Conservation (phyloP, 2,329 filamentous ascomycete genomes). For the Nannizzia gypsea region DNA sequence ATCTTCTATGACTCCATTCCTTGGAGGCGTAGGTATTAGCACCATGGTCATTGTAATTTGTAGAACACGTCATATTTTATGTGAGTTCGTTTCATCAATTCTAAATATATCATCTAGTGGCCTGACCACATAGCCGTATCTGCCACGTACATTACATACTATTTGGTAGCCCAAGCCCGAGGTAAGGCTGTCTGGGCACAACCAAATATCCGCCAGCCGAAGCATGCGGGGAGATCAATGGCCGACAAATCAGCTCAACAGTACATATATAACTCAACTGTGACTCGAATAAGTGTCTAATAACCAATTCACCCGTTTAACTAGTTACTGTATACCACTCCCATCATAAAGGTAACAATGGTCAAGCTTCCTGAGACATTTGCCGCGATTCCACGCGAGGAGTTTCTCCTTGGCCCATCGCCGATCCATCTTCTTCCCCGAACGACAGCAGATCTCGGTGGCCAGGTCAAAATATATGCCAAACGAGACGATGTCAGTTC, state of each 20-base stretch:
- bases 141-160: background rate
- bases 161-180: background rate
- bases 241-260: no score
- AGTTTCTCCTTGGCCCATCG: slow-evolving; percentile 55
- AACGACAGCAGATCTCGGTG: slow-evolving; percentile 50
- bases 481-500: slow-evolving; percentile 64
- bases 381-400: slow-evolving; percentile 49
- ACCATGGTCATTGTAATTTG: no score
- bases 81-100: no score
- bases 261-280: background rate
- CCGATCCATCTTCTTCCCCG: slow-evolving; percentile 56
- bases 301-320: background rate
- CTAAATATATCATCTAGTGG: no score
- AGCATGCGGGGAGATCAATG: background rate
- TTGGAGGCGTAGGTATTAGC: no score
- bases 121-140: background rate
- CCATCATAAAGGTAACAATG: slow-evolving; percentile 11
- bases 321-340: background rate
- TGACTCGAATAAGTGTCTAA: background rate
- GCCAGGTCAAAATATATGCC: slow-evolving; percentile 52
- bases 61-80: no score
- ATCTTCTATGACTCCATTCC: no score
- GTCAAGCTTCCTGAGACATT: slow-evolving; percentile 47
- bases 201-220: no score
- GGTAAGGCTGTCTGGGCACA: background rate